Evolutionary conservation across 345 rosid genomes (phyloP).

Genomic region (Murraya paniculata): DNA sequence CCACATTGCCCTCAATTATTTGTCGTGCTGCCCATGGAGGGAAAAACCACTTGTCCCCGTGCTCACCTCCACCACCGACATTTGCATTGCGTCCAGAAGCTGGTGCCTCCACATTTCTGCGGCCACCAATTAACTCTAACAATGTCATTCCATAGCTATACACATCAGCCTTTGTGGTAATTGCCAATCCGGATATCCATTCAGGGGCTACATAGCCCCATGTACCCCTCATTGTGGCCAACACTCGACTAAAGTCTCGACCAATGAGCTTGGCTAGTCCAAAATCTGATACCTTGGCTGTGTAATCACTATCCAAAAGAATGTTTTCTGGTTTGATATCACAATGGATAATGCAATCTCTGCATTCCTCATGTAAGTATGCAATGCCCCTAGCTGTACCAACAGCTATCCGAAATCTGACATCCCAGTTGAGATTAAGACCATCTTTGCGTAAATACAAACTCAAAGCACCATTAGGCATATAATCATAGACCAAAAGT

Average conservation of each 20-base stretch:
- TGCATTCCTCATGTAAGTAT: slow-evolving; percentile 64
- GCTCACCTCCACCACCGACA: slow-evolving; percentile 24
- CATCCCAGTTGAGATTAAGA: slow-evolving; percentile 41
- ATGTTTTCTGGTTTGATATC: slow-evolving; percentile 70
- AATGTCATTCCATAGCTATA: slow-evolving; percentile 73
- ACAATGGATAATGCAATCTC: slow-evolving; percentile 59
- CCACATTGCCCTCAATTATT: slow-evolving; percentile 58
- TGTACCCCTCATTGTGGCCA: slow-evolving; percentile 64
- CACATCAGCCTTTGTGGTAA: slow-evolving; percentile 68
- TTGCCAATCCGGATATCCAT: slow-evolving; percentile 59
- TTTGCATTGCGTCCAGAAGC: slow-evolving; percentile 25
- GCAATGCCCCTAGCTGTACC: slow-evolving; percentile 63
- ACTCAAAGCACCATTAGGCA: slow-evolving; percentile 63
- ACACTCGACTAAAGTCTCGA: slow-evolving; percentile 56
- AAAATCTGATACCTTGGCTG: slow-evolving; percentile 56
- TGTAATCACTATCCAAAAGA: slow-evolving; percentile 45
- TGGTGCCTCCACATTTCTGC: slow-evolving; percentile 57
- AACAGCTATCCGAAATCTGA: slow-evolving; percentile 41
- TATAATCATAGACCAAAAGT: slow-evolving; percentile 60
- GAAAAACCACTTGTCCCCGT: slow-evolving; percentile 66
- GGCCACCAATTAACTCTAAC: slow-evolving; percentile 65
- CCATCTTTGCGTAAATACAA: slow-evolving; percentile 38
- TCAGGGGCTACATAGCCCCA: slow-evolving; percentile 72
- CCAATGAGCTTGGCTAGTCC: slow-evolving; percentile 64
- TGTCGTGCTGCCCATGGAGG: slow-evolving; percentile 88